Evolutionary conservation across 2,329 filamentous ascomycete species (phyloP), one percentile per base, ranked within the genome.

Genomic region (Setomelanomma holmii): DNA sequence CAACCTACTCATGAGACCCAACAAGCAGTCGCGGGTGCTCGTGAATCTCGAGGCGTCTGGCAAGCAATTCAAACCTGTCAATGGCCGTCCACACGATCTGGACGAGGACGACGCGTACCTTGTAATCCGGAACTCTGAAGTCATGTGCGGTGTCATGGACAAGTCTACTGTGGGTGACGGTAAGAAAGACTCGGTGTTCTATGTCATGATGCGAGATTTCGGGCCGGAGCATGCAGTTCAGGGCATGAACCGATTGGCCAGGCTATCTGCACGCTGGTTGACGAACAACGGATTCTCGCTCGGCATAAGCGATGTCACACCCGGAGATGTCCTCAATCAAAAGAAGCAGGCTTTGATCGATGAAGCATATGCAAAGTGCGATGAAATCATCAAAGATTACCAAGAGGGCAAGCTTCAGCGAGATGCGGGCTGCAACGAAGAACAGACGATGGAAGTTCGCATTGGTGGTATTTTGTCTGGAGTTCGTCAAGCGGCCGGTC

Each of bases 71-170:
- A 85, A 85, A 60, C 78, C 82, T n/a, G 81, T 81, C 3, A 76
- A 83, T 1, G 84, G 79, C 39, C 86, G 87, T 1, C 87, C 91
- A 58, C 87, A 96, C 78, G 90, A 93, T 66, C 86, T 89, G 14
- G 91, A 95, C 61, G 67, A 75, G 20, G 75, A 79, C 40, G 95
- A 99, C 73, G 87, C 89, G 6, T 98, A 91, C 84, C 81, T 99
- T 8, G 91, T 96, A 12, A 89, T 99, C 56, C 89, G 93, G 51
- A 98, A 99, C 71, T 98, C 93, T 0, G 93, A 97, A 73, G 87
- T 98, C 56, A 96, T 99, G 90, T 98, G 93, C 69, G 95, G 95
- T 55, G 85, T 89, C 53, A 97, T 98, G 92, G 95, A 99, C 79
- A 99, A 99, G 77, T 90, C 91, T 1, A 98, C 93, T 0, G 91